Base-by-base conservation (phyloP, 495 filamentous ascomycete genomes). In the Daldinia vernicosa region DNA sequence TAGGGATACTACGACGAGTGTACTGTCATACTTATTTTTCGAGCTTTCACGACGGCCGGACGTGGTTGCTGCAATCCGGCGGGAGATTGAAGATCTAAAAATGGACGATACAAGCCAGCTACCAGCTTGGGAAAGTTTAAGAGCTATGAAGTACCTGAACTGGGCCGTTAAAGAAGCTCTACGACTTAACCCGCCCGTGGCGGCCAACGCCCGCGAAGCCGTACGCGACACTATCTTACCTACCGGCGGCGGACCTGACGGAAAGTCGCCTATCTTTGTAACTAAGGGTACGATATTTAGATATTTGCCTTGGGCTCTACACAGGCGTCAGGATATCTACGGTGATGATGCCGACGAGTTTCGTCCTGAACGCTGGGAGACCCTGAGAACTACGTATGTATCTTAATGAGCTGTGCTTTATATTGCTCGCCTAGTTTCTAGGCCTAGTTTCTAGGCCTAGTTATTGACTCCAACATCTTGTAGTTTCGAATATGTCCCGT, bases 401-500 rank as follows among this genome's bases (percentile, higher is more conserved):
- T 54, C 17, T 51, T 17, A 17, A 14, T 39, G 6, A 6, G 24
- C 37, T 15, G 19, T 40, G 6, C 17, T 24, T 22, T 15, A 28
- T 39, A 14, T 24, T 39, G 50, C 6, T 47, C 28, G 12, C 60
- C 2, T 6, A 52, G 11, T 27, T 60, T 47, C 3, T 12, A 47
- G 43, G 40, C 22, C 2, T 6, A 52, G 11, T 27, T 60, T 47
- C 3, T 12, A 47, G 43, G 40, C 22, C n/a, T n/a, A n/a, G n/a
- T 45, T 12, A 32, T 17, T 15, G 9, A 24, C 22, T 55, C 69
- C 76, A 17, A 70, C 62, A 43, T n/a, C 8, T 1, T 9, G n/a
- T 28, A 84, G 83, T 6, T 90, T 84, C 86, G 84, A 87, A 52
- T 91, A 87, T 72, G 65, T 90, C 35, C 89, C 89, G 0, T 91